Conservation (phyloP, 2,329 filamentous ascomycete species). For the Aureobasidium leucospermi region DNA sequence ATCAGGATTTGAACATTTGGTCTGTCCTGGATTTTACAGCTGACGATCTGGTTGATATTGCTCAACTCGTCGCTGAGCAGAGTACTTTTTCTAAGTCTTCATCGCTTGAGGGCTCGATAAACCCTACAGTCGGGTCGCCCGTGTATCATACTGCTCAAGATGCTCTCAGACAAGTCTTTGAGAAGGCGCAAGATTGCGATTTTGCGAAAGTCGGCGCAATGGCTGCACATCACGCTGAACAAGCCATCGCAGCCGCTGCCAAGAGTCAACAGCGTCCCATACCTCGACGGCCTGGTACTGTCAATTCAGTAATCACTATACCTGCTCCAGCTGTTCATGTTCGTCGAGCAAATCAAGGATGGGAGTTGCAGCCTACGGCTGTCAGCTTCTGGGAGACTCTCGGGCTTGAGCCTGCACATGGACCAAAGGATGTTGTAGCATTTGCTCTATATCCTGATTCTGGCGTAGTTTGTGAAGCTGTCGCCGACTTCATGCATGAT, state of each 20-base stretch:
- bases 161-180: conserved; percentile 16
- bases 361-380: conserved; percentile 68
- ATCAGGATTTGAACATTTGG: conserved; percentile 12
- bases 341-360: conserved; percentile 58
- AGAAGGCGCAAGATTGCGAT: conserved; percentile 18
- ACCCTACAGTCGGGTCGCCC: background rate
- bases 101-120: background rate
- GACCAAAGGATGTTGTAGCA: conserved; percentile 62
- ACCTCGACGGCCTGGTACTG: conserved; percentile 20
- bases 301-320: conserved; percentile 46
- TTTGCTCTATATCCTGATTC: conserved; percentile 65
- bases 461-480: conserved; percentile 54
- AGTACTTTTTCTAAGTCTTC: conserved; percentile 14
- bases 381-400: conserved; percentile 76
- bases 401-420: conserved; percentile 63
- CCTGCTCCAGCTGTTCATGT: conserved; percentile 65
- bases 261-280: conserved; percentile 26
- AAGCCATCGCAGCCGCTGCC: conserved; percentile 1
- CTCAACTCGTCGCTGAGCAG: conserved; percentile 29
- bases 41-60: conserved; percentile 26
- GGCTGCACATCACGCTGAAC: conserved; percentile 18
- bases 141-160: conserved; percentile 4
- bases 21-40: conserved; percentile 20
- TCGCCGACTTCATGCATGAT: conserved; percentile 58
- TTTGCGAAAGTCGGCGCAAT: conserved; percentile 23